Conservation (phyloP, 345 rosid genomes). For the Sisymbrium irio region DNA sequence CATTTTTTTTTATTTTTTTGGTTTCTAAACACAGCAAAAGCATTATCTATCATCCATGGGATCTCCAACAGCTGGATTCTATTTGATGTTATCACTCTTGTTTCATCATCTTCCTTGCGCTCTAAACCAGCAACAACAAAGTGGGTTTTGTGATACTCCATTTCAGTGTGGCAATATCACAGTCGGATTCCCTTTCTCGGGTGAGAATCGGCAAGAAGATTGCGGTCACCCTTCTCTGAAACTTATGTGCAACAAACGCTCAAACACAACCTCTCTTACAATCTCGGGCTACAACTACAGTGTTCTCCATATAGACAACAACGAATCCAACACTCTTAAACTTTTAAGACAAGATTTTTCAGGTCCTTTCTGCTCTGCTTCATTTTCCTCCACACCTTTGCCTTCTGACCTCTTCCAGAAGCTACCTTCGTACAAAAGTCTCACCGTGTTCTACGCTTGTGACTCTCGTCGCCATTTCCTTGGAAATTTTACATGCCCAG, state of each 20-base stretch:
- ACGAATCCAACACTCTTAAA: too few relatives aligned
- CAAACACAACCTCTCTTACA: not conserved
- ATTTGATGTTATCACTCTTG: too few relatives aligned
- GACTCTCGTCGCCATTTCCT: not conserved
- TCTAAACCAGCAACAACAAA: too few relatives aligned
- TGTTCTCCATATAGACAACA: too few relatives aligned
- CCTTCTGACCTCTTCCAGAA: not conserved
- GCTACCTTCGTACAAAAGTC: not conserved
- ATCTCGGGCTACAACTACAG: not conserved
- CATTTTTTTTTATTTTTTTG: too few relatives aligned
- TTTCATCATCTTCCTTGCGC: too few relatives aligned
- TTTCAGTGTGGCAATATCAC: too few relatives aligned
- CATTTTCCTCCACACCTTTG: conserved; percentile 1
- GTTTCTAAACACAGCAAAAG: too few relatives aligned
- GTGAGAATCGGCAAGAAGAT: rapidly evolving
- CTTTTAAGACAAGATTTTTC: conserved; percentile 8
- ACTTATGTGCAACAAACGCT: conserved; percentile 23
- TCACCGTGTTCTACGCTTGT: conserved; percentile 29
- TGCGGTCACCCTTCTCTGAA: conserved; percentile 39
- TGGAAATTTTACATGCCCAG: conserved; percentile 14
- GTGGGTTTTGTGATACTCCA: too few relatives aligned
- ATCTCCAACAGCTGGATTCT: too few relatives aligned
- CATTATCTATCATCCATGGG: too few relatives aligned
- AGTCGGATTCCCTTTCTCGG: too few relatives aligned
- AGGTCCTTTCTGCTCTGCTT: not conserved